Evolutionary conservation across 345 rosid species (phyloP).

Genomic region (Microcos paniculata): DNA sequence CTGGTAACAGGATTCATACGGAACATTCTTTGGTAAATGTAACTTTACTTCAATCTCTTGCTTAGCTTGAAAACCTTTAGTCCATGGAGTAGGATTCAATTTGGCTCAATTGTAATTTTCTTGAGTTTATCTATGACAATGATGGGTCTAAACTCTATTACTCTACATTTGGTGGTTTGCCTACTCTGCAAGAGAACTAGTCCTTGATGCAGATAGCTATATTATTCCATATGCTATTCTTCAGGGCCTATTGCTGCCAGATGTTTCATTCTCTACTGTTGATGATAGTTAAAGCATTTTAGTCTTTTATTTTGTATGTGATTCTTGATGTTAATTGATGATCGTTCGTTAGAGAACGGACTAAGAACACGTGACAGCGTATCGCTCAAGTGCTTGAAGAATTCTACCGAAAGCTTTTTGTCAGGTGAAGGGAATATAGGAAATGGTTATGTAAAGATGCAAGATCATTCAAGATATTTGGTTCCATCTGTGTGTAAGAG

Average conservation of each 20-base stretch:
- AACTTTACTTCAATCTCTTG: background rate
- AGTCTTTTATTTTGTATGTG: background rate
- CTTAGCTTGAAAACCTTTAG: background rate
- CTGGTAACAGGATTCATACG: background rate
- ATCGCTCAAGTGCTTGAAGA: background rate
- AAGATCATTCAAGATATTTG: background rate
- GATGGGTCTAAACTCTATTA: too few relatives aligned
- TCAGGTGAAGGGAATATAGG: background rate
- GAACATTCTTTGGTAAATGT: background rate
- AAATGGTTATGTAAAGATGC: background rate
- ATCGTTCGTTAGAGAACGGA: background rate
- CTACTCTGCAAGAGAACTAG: too few relatives aligned
- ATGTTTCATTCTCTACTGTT: too few relatives aligned
- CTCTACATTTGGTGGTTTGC: too few relatives aligned
- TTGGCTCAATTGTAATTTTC: background rate
- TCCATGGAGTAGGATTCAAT: background rate
- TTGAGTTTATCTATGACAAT: too few relatives aligned
- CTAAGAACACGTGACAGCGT: background rate
- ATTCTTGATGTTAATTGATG: conserved; percentile 1
- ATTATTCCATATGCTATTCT: too few relatives aligned
- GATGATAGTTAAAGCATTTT: background rate
- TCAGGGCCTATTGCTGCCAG: too few relatives aligned
- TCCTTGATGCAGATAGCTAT: too few relatives aligned
- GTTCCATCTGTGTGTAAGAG: background rate
- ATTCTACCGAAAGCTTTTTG: background rate